Conservation (phyloP, 441 rosid species). For the Erysimum pusillum region DNA sequence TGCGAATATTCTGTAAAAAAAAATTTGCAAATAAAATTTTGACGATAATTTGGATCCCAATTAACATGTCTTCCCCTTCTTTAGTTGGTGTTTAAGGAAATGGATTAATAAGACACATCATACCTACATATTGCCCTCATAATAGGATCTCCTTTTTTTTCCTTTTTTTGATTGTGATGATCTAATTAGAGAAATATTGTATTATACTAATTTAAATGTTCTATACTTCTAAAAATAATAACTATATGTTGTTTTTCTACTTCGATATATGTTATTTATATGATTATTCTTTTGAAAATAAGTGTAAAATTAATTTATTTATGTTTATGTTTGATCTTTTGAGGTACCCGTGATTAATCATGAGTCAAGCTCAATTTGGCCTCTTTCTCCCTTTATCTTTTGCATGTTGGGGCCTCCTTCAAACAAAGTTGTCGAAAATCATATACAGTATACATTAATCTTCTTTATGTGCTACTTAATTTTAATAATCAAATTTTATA, state of each 20-base stretch:
- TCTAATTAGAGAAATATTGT: neutral
- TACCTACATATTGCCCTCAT: neutral
- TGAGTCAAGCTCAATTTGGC: constrained; percentile 73
- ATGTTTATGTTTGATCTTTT: constrained; percentile 44
- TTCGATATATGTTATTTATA: constrained; percentile 1
- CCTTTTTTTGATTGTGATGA: neutral
- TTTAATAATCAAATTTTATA: neutral
- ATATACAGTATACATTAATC: constrained; percentile 43
- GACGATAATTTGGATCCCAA: neutral
- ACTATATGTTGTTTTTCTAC: neutral
- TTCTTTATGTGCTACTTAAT: constrained; percentile 32
- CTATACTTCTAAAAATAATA: neutral
- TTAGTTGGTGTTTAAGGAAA: neutral
- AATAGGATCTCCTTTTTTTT: neutral
- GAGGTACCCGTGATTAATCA: constrained; percentile 67
- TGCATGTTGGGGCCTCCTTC: constrained; percentile 64
- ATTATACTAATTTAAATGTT: neutral
- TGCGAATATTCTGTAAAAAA: neutral
- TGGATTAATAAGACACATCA: constrained; percentile 1
- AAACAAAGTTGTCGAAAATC: constrained; percentile 75
- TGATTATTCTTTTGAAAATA: neutral
- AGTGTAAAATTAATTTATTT: constrained; percentile 10
- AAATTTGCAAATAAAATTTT: too few relatives aligned
- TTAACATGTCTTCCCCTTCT: neutral
- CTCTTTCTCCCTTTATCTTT: constrained; percentile 61